Evolutionary conservation across 2,329 filamentous ascomycete genomes (phyloP), one percentile per base, ranked within the genome.

Genomic region (Juglanconis sp.): DNA sequence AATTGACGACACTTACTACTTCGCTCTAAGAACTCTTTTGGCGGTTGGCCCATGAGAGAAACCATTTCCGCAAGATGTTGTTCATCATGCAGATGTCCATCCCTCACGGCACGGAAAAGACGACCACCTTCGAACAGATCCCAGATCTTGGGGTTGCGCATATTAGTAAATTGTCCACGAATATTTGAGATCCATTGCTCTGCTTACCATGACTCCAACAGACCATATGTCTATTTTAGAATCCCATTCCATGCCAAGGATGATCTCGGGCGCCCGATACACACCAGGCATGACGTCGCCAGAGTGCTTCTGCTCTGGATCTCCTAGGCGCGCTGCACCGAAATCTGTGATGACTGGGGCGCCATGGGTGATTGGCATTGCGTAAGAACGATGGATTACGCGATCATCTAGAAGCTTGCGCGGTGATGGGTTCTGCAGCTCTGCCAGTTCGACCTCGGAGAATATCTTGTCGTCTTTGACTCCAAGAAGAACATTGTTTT

Each of bases 181-280:
- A 35, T 24, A 1, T 30, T 38, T 48, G 40, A 35, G 40, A 48
- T n/a, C n/a, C 7, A 35, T 30, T 24, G n/a, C 10, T 24, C 30
- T 38, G 61, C 67, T 58, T 42, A 70, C 69, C 68, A 72, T 68
- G 15, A 68, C 63, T n/a, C 66, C 70, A 51, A 72, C 59, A 53
- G 71, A 71, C 73, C 73, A 75, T 1, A 74, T 69, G 52, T 74
- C 73, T 35, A 74, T 66, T 61, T 70, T 72, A 32, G 67, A 68
- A 15, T 65, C 64, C 72, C 73, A 74, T 32, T 71, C 64, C 63
- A 74, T 70, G 15, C 68, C 68, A 10, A 74, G 36, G 15, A 74
- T 69, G 2, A 74, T 66, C 59, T 74, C 73, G 13, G 72, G 73
- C 4, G 71, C 71, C 38, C 72, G 63, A 58, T 74, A 74, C 11